Evolutionary conservation across 768 basidiomycete species (phyloP).

Genomic region (Psilocybe subaeruginosa): DNA sequence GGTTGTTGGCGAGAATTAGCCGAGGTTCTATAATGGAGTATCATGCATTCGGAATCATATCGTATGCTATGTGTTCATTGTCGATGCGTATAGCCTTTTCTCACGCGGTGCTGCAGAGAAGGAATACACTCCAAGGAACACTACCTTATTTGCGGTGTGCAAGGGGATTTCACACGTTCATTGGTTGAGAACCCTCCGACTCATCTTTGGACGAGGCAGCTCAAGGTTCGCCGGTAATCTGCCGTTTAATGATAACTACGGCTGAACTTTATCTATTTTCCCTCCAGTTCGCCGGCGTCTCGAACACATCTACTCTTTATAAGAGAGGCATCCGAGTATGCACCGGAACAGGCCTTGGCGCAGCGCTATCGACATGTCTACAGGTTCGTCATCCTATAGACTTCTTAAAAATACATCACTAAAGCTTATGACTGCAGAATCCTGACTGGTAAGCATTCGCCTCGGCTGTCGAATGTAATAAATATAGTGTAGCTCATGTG

Average conservation of each 20-base stretch:
- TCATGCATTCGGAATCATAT: conserved; percentile 85
- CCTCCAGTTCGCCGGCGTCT: conserved; percentile 75
- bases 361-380: conserved; percentile 78
- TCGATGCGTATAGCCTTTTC: background rate
- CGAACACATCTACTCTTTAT: conserved; percentile 77
- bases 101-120: conserved; percentile 47
- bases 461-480: background rate
- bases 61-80: conserved; percentile 54
- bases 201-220: conserved; percentile 76
- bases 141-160: conserved; percentile 84
- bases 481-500: background rate
- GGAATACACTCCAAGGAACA: conserved; percentile 74
- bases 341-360: conserved; percentile 84
- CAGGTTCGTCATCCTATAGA: conserved; percentile 53
- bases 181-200: conserved; percentile 75
- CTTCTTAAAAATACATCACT: conserved; percentile 5
- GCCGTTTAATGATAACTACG: background rate
- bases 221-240: conserved; percentile 56
- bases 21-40: conserved; percentile 80
- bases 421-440: conserved; percentile 32
- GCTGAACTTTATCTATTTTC: background rate
- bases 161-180: conserved; percentile 79
- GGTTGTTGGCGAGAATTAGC: conserved; percentile 77
- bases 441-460: conserved; percentile 45
- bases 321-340: conserved; percentile 84